These are phyloP conservation scores for Metarhizium brunneum DNA, from an alignment of 2,329 filamentous ascomycete species.

Conservation along the genomic window DNA sequence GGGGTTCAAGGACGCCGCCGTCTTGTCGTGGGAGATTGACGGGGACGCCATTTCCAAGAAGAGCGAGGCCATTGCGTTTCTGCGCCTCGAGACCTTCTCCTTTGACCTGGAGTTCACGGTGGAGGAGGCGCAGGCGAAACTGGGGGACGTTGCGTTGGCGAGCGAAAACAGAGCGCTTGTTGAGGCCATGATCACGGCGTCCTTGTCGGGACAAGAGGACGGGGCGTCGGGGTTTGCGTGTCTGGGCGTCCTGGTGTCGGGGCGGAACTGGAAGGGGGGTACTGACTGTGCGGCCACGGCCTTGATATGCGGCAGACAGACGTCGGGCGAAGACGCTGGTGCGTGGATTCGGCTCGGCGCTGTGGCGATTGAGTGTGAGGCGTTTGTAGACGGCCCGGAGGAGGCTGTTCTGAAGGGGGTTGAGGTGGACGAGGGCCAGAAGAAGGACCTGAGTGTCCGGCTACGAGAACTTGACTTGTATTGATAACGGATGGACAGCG, in stretches of 20 bases:
- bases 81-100: constrained; percentile 25
- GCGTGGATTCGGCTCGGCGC: constrained; percentile 22
- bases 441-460: constrained; percentile 17
- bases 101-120: constrained; percentile 20
- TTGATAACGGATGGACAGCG: constrained; percentile 8
- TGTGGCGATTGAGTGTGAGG: constrained; percentile 17
- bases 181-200: constrained; percentile 12
- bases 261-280: constrained; percentile 19
- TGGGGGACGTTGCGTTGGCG: constrained; percentile 12
- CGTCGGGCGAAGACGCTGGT: constrained; percentile 17
- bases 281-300: constrained; percentile 15
- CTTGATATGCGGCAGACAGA: constrained; percentile 19
- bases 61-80: constrained; percentile 18
- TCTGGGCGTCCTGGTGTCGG: constrained; percentile 18
- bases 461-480: constrained; percentile 27
- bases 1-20: constrained; percentile 22
- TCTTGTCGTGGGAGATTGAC: constrained; percentile 27
- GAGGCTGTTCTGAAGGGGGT: constrained; percentile 18
- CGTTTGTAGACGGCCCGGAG: constrained; percentile 15
- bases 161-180: constrained; percentile 11
- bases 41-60: constrained; percentile 21
- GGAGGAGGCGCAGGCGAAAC: not conserved
- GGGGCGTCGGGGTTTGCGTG: not conserved
- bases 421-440: constrained; percentile 14
- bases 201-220: not conserved